phyloP scores from a whole-genome alignment of 495 filamentous ascomycete genomes.

The Talaromyces borbonicus region DNA sequence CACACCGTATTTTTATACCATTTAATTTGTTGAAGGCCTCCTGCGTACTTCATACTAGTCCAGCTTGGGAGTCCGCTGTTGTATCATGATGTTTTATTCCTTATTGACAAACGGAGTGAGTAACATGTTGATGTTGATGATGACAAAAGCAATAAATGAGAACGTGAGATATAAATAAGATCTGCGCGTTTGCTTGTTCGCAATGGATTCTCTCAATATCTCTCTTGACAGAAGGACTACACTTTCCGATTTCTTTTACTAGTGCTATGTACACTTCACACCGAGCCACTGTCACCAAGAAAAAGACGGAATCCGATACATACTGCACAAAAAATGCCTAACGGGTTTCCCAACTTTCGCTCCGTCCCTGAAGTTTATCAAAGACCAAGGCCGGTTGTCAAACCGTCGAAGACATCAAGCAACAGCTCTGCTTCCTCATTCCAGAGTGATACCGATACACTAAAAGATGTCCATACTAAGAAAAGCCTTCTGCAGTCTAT shows the following conservation, averaged over 20 bases:
- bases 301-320: not conserved
- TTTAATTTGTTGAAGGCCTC: not conserved
- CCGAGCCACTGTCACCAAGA: not conserved
- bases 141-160: no score
- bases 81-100: not conserved
- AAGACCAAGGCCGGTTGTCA: not conserved
- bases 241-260: no score
- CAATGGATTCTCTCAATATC: no score
- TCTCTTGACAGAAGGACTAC: no score
- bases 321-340: slow-evolving; percentile 4
- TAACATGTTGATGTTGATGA: no score
- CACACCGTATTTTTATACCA: not conserved
- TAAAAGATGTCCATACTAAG: not conserved
- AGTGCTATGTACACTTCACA: not conserved
- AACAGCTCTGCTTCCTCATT: slow-evolving; percentile 2
- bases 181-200: no score
- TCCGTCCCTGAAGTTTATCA: slow-evolving; percentile 4
- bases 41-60: not conserved
- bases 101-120: no score
- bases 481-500: not conserved
- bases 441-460: slow-evolving; percentile 3
- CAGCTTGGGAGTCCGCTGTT: not conserved
- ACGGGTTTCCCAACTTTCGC: slow-evolving; percentile 7
- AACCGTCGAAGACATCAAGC: not conserved
- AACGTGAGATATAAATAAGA: no score